Evolutionary conservation across 1,284 basidiomycete genomes (phyloP).

Genomic region (Puccinia novopanici): DNA sequence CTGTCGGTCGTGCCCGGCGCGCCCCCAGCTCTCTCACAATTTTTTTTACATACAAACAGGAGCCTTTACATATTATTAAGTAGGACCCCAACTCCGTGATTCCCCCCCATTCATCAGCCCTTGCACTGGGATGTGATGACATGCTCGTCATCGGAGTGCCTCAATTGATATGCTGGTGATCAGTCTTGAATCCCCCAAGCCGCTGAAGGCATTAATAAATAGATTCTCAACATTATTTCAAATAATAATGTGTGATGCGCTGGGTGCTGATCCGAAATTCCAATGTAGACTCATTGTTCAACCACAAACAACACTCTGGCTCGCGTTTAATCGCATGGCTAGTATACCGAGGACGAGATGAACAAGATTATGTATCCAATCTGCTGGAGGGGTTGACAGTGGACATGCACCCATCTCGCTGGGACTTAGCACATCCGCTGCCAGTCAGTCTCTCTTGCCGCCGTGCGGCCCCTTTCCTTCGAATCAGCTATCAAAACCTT

Average conservation of each 20-base stretch:
- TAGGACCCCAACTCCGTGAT: no score
- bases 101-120: no score
- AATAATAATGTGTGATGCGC: not conserved
- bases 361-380: conserved; percentile 36
- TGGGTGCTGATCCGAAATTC: conserved; percentile 16
- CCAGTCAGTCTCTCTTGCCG: not conserved
- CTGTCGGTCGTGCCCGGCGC: no score
- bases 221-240: not conserved
- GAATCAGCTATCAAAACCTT: conserved; percentile 13
- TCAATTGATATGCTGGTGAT: conserved; percentile 18
- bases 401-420: conserved; percentile 25
- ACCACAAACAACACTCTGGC: conserved; percentile 28
- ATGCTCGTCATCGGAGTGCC: not conserved
- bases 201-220: not conserved
- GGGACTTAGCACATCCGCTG: conserved; percentile 24
- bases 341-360: conserved; percentile 15
- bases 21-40: no score
- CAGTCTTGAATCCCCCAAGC: not conserved
- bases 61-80: no score
- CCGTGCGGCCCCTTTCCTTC: conserved; percentile 34
- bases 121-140: not conserved
- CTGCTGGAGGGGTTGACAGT: conserved; percentile 31
- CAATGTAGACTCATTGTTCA: conserved; percentile 13
- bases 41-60: no score
- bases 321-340: not conserved